Evolutionary conservation across 2,329 filamentous ascomycete genomes (phyloP).

Genomic region (Penicillium vulpinum): DNA sequence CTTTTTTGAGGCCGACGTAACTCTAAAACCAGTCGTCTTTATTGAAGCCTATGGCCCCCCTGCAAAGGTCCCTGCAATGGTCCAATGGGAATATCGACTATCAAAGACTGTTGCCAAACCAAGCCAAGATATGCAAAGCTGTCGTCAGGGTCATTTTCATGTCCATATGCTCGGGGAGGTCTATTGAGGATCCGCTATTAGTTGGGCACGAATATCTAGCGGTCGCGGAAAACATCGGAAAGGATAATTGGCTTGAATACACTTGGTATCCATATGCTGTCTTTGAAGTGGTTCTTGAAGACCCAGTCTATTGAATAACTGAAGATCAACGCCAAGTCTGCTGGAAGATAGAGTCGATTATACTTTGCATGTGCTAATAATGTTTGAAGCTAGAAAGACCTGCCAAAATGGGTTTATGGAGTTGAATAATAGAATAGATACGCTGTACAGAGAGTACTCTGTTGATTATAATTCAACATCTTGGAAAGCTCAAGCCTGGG

Average conservation of each 20-base stretch:
- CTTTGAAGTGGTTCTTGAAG: background rate
- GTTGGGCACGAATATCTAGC: background rate
- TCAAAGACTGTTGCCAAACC: constrained; percentile 1
- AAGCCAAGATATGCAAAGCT: constrained; percentile 8
- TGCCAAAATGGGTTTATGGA: background rate
- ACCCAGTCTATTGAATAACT: background rate
- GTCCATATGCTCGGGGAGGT: background rate
- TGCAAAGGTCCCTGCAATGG: no score
- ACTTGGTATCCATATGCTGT: background rate
- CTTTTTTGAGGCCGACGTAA: background rate
- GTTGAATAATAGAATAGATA: background rate
- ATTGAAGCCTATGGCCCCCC: background rate
- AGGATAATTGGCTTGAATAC: background rate
- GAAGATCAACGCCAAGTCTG: constrained; percentile 2
- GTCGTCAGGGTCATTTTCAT: no score
- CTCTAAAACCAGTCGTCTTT: background rate
- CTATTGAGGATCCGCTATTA: background rate
- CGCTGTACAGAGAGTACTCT: background rate
- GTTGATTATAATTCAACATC: no score
- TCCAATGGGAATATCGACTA: background rate
- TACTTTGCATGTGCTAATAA: background rate
- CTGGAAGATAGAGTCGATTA: background rate
- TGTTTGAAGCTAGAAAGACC: background rate
- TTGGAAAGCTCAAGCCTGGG: no score
- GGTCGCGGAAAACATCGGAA: background rate